These are phyloP conservation scores for Colletotrichum filicis DNA, from an alignment of 2,329 filamentous ascomycete genomes.

Conservation along the genomic window DNA sequence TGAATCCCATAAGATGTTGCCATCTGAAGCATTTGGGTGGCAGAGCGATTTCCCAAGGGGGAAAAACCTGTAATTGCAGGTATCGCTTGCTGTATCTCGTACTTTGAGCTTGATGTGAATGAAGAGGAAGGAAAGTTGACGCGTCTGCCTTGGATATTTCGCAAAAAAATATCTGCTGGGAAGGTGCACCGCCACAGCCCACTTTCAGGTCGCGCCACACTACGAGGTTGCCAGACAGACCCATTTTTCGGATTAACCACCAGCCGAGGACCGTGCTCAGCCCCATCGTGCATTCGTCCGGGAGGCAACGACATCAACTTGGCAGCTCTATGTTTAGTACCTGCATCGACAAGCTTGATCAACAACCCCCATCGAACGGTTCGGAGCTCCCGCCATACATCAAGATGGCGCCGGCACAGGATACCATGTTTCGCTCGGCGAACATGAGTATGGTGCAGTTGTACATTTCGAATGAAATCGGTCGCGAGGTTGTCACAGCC, in stretches of 20 bases:
- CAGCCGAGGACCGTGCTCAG: slow-evolving; percentile 1
- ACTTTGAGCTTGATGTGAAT: neutral
- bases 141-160: slow-evolving; percentile 3
- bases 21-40: neutral
- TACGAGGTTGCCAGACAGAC: no score
- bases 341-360: slow-evolving; percentile 35
- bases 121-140: neutral
- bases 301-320: slow-evolving; percentile 38
- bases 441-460: slow-evolving; percentile 99
- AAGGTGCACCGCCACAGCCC: slow-evolving; percentile 22
- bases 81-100: neutral
- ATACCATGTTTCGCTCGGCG: slow-evolving; percentile 99
- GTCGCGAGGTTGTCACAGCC: slow-evolving; percentile 95
- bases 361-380: slow-evolving; percentile 24
- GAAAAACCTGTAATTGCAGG: neutral
- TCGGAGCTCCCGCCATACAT: slow-evolving; percentile 38
- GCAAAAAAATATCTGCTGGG: slow-evolving; percentile 24
- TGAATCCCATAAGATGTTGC: neutral
- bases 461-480: slow-evolving; percentile 99
- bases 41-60: neutral
- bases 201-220: slow-evolving; percentile 15
- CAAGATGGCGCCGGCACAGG: slow-evolving; percentile 75
- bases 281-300: slow-evolving; percentile 11
- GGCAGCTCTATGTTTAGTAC: slow-evolving; percentile 32
- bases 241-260: neutral